Conservation (phyloP, 148 eudicot species). For the Nepenthes gracilis region DNA sequence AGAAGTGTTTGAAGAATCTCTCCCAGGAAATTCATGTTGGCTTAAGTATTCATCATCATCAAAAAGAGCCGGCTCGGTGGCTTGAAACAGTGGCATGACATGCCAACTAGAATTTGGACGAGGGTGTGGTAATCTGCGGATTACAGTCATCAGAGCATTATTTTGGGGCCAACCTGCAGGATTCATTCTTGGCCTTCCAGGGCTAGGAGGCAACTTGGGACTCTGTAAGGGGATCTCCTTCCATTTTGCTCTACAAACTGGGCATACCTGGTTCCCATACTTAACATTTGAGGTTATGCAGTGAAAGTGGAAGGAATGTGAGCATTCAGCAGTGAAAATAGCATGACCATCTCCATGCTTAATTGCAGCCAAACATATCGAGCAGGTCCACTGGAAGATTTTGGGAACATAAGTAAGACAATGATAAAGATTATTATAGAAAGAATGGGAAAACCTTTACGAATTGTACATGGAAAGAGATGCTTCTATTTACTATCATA, state of each 20-base stretch:
- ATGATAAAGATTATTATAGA: constrained; percentile 4
- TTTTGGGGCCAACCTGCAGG: constrained; percentile 29
- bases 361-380: constrained; percentile 62
- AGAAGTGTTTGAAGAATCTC: constrained; percentile 8
- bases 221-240: constrained; percentile 63
- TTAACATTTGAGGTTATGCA: constrained; percentile 77
- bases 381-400: constrained; percentile 46
- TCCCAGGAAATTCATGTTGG: constrained; percentile 12
- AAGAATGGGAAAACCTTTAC: neutral
- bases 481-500: too few species aligned
- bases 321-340: constrained; percentile 87
- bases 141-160: constrained; percentile 24
- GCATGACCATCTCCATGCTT: constrained; percentile 72
- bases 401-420: neutral
- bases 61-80: constrained; percentile 57
- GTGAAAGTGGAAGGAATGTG: constrained; percentile 77
- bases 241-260: constrained; percentile 81
- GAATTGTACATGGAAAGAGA: neutral
- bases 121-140: constrained; percentile 40
- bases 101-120: constrained; percentile 31
- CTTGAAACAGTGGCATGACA: constrained; percentile 24
- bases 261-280: constrained; percentile 74
- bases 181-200: constrained; percentile 31
- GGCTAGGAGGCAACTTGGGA: constrained; percentile 28
- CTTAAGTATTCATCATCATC: constrained; percentile 65